Evolutionary conservation across 805 yeast species (phyloP).

Genomic region (Candida saitoana): DNA sequence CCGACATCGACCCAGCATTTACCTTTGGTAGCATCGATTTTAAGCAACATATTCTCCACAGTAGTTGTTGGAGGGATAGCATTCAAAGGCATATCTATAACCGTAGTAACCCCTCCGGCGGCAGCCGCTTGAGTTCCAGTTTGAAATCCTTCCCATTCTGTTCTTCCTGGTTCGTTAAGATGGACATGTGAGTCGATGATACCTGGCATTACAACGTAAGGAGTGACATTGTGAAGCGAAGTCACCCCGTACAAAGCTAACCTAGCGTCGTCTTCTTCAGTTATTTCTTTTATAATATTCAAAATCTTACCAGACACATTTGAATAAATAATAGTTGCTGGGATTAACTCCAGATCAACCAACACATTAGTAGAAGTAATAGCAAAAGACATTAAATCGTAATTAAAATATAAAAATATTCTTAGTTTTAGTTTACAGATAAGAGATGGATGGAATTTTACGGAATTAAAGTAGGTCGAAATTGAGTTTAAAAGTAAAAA

Average conservation of each 20-base stretch:
- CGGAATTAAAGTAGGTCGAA: no score
- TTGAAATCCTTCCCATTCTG: slow-evolving; percentile 98
- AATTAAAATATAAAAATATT: slow-evolving; percentile 1
- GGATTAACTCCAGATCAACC: slow-evolving; percentile 38
- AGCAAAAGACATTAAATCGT: slow-evolving; percentile 51
- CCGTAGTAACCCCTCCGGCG: slow-evolving; percentile 94
- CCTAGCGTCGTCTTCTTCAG: slow-evolving; percentile 36
- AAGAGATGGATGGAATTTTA: no score
- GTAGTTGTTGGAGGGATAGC: slow-evolving; percentile 96
- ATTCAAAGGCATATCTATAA: slow-evolving; percentile 92
- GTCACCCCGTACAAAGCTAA: slow-evolving; percentile 41
- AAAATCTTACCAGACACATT: slow-evolving; percentile 49
- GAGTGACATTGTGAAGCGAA: slow-evolving; percentile 53
- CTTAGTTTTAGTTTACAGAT: no score
- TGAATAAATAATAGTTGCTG: slow-evolving; percentile 68
- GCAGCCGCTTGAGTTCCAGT: slow-evolving; percentile 95
- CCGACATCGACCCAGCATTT: slow-evolving; percentile 92
- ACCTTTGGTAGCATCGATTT: slow-evolving; percentile 72
- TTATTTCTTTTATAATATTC: slow-evolving; percentile 37
- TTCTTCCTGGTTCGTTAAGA: slow-evolving; percentile 94
- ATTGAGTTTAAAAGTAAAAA: no score
- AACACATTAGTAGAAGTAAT: slow-evolving; percentile 59
- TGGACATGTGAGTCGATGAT: slow-evolving; percentile 93
- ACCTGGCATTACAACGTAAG: slow-evolving; percentile 76
- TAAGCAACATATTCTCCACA: slow-evolving; percentile 66